A percentile compares a stretch with the other conserved stretches of the same genome.
These are phyloP conservation scores for Periconia digitata DNA, from an alignment of 2,329 filamentous ascomycete species.

Conservation along the genomic window DNA sequence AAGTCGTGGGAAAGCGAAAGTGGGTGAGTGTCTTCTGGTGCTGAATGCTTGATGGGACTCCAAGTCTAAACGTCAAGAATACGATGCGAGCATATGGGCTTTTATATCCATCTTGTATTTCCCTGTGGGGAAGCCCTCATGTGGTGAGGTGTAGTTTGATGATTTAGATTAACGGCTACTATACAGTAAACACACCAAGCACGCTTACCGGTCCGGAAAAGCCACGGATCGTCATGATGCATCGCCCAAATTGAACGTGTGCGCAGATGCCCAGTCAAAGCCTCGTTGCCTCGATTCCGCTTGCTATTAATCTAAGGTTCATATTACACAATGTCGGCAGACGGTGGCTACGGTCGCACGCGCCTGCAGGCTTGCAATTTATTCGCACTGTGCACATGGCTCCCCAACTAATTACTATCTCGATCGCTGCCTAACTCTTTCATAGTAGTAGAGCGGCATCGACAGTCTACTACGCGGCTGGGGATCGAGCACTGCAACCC, in stretches of 20 bases:
- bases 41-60: neutral
- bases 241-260: conserved; percentile 3
- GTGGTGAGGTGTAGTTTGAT: neutral
- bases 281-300: neutral
- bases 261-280: neutral
- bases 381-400: neutral
- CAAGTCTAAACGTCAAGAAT: neutral
- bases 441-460: neutral
- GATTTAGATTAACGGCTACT: neutral
- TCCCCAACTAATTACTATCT: neutral
- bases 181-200: neutral
- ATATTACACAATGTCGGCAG: neutral
- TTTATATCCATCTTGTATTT: conserved; percentile 4
- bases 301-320: neutral
- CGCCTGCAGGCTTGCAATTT: neutral
- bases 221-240: conserved; percentile 10
- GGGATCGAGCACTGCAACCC: neutral
- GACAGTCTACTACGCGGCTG: neutral
- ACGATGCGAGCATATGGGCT: neutral
- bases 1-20: conserved; percentile 4
- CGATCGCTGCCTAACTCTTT: neutral
- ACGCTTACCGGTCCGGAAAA: conserved; percentile 6
- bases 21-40: neutral
- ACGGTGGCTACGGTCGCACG: neutral
- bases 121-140: neutral